A percentile compares a stretch with the other conserved stretches of the same genome.
Evolutionary conservation across 345 rosid species (phyloP).

Genomic region (Eutrema japonicum): DNA sequence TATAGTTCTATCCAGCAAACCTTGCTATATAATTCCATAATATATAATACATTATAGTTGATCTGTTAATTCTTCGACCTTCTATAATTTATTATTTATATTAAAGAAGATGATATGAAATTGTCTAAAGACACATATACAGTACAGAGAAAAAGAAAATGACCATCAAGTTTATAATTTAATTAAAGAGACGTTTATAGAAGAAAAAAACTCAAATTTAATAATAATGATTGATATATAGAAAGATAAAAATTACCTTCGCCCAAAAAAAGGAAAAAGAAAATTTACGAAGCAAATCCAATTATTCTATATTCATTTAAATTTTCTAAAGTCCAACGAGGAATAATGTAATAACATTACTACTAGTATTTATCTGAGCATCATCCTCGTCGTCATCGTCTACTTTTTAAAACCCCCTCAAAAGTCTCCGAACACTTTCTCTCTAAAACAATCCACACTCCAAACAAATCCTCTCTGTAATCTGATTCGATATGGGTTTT

Average conservation of each 20-base stretch:
- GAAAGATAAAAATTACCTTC: background rate
- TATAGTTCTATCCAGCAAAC: no score
- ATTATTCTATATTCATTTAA: slow-evolving; percentile 7
- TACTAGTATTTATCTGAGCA: slow-evolving; percentile 8
- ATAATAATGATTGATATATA: slow-evolving; percentile 10
- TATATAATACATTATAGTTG: background rate
- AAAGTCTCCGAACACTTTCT: slow-evolving; percentile 22
- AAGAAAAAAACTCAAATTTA: background rate
- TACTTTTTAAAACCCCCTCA: slow-evolving; percentile 28
- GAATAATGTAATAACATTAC: background rate
- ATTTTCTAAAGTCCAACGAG: slow-evolving; percentile 1
- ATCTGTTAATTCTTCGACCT: background rate
- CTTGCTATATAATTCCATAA: background rate
- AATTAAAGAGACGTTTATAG: background rate
- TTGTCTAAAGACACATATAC: background rate
- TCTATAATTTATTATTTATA: background rate
- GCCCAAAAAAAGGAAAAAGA: no score
- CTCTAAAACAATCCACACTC: slow-evolving; percentile 17
- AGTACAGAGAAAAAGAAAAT: background rate
- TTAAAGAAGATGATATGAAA: background rate
- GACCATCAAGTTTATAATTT: background rate
- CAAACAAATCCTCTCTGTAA: background rate
- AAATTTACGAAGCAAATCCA: slow-evolving; percentile 3
- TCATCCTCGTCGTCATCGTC: slow-evolving; percentile 30
- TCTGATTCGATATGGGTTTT: slow-evolving; percentile 56